Base-by-base conservation (phyloP, 2,329 filamentous ascomycete genomes). In the Pseudogymnoascus sp. region DNA sequence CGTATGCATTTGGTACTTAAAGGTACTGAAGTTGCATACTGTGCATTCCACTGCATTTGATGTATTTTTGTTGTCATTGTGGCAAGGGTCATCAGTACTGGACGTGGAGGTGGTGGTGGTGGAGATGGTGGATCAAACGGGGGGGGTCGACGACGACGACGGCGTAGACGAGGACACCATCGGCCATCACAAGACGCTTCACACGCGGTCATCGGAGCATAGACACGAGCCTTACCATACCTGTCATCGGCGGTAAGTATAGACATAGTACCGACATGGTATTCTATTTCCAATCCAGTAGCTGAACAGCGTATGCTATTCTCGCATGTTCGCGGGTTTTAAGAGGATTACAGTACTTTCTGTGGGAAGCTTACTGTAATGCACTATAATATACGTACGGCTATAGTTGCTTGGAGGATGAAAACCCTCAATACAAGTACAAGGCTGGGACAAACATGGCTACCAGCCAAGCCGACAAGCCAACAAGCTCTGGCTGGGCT, bases 151-250 rank as follows among this genome's bases (percentile, higher is more conserved):
- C 24, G 47, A 50, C 44, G 14, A 50, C 24, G 14, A 11, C 44
- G 24, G 16, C 44, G 44, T 50, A n/a, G 44, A 29, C 21, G 44
- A 50, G 44, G 24, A 6, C 44, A 29, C 29, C 44, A 50, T 5
- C 24, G 6, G 14, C 24, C 24, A 50, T 50, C 44, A 50, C 44
- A 50, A 50, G 44, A 50, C 44, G 44, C 44, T n/a, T n/a, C 44
- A 50, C 5, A 50, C 44, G 44, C 44, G 44, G 44, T 50, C 44
- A 50, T 50, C 44, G 44, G 44, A 50, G 44, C 44, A 50, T 50
- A 21, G 44, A 50, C 44, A 50, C 44, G 44, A 50, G 44, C 21
- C 44, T 26, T 50, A 26, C 44, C 44, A n/a, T 26, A 50, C 21
- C 40, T 44, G 40, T 44, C 40, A 42, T 10, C 38, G 38, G 16